phyloP scores from a whole-genome alignment of 352 stramenopile genomes.

The Phytophthora capsici region DNA sequence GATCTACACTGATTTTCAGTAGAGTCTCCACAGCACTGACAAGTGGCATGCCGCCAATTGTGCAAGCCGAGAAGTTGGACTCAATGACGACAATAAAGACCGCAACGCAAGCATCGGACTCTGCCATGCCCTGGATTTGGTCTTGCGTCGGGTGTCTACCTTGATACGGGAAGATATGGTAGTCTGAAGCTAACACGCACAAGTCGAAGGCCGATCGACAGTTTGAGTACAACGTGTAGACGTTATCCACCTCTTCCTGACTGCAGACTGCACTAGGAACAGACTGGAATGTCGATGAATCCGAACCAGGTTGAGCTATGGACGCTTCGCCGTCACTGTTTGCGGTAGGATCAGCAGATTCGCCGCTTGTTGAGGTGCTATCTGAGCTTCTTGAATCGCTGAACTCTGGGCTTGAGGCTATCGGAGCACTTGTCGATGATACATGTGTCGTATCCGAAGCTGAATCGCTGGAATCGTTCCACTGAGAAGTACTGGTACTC shows the following conservation, averaged over 20 bases:
- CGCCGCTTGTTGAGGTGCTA: background rate
- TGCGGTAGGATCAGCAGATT: background rate
- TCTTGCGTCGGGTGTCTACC: conserved; percentile 51
- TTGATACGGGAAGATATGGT: conserved; percentile 70
- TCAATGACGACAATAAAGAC: conserved; percentile 65
- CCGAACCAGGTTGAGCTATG: conserved; percentile 44
- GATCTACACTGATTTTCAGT: conserved; percentile 62
- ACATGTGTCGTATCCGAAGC: conserved; percentile 2
- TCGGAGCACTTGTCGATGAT: background rate
- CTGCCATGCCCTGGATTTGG: conserved; percentile 60
- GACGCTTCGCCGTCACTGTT: conserved; percentile 5
- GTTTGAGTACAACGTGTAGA: conserved; percentile 64
- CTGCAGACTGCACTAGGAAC: conserved; percentile 51
- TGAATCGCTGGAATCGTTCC: conserved; percentile 12
- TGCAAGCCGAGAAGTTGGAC: conserved; percentile 55
- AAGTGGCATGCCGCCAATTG: conserved; percentile 56
- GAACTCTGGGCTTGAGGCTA: background rate
- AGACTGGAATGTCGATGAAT: conserved; percentile 54
- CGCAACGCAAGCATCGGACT: conserved; percentile 53
- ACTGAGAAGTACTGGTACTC: background rate
- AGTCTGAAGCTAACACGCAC: conserved; percentile 57
- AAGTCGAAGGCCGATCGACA: conserved; percentile 63
- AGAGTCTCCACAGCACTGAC: conserved; percentile 62
- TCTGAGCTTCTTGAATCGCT: conserved; percentile 1
- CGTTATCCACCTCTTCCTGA: conserved; percentile 45